Evolutionary conservation across 306 rosid genomes (phyloP).

Genomic region (Vigna hirtella): DNA sequence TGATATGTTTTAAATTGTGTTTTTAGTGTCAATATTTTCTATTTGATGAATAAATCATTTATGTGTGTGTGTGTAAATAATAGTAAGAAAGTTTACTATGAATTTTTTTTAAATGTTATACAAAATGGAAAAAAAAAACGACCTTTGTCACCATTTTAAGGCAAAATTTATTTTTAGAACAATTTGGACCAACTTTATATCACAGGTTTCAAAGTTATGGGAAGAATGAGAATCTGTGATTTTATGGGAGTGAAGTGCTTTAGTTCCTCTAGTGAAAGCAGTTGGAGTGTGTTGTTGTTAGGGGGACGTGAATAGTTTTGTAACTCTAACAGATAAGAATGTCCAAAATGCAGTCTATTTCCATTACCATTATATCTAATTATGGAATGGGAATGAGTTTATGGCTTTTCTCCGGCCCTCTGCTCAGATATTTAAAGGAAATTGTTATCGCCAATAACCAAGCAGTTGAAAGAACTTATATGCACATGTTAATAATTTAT

Average conservation of each 20-base stretch:
- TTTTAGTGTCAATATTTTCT: not conserved
- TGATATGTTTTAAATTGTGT: not conserved
- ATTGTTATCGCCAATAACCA: not conserved
- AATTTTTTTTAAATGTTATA: not conserved
- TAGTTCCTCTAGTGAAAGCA: not conserved
- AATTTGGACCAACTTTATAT: slow-evolving; percentile 1
- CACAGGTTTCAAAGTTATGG: not conserved
- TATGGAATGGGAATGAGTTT: not conserved
- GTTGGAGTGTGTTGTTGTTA: not conserved
- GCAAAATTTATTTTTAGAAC: not conserved
- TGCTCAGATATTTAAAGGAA: slow-evolving; percentile 2
- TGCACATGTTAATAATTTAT: not conserved
- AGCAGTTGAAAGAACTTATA: slow-evolving; percentile 17
- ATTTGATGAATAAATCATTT: not conserved
- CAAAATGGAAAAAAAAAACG: not conserved
- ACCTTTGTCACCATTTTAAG: not conserved
- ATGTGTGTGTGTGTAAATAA: not conserved
- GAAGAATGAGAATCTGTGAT: not conserved
- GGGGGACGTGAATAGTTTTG: not conserved
- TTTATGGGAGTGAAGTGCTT: not conserved
- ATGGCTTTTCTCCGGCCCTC: not conserved
- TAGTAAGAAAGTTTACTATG: not conserved
- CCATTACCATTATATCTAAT: slow-evolving; percentile 1
- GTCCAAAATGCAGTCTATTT: not conserved
- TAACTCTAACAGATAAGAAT: slow-evolving; percentile 1